Evolutionary conservation across 768 basidiomycete genomes (phyloP).

Genomic region (Gloeopeniophorella convolvens): DNA sequence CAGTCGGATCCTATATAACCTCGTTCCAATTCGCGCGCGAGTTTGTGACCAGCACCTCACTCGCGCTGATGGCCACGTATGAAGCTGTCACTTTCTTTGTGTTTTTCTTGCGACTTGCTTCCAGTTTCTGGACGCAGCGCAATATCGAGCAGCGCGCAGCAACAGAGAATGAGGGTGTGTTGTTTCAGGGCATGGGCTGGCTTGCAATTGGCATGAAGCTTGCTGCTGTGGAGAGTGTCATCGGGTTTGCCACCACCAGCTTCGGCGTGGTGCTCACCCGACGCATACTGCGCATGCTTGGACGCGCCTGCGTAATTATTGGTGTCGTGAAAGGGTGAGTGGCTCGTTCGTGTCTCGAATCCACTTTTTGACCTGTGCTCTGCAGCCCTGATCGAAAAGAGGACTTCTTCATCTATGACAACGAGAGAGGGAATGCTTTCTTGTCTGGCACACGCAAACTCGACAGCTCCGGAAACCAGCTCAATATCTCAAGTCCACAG

Average conservation of each 20-base stretch:
- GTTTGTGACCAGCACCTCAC: slow-evolving; percentile 54
- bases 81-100: slow-evolving; percentile 55
- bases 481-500: slow-evolving; percentile 14
- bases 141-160: slow-evolving; percentile 41
- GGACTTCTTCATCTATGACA: slow-evolving; percentile 15
- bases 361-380: background rate
- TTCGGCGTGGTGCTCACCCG: slow-evolving; percentile 51
- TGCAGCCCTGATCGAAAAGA: slow-evolving; percentile 16
- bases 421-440: background rate
- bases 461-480: background rate
- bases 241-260: slow-evolving; percentile 52
- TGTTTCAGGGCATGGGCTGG: slow-evolving; percentile 61
- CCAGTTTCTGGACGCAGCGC: slow-evolving; percentile 44
- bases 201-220: slow-evolving; percentile 53
- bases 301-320: slow-evolving; percentile 48
- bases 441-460: slow-evolving; percentile 17
- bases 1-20: slow-evolving; percentile 37
- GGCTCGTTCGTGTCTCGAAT: background rate
- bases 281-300: slow-evolving; percentile 49
- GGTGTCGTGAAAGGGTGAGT: slow-evolving; percentile 66
- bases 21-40: slow-evolving; percentile 39
- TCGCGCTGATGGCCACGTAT: slow-evolving; percentile 50
- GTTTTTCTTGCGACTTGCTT: slow-evolving; percentile 50
- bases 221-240: slow-evolving; percentile 55
- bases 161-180: slow-evolving; percentile 38